Evolutionary conservation across 2,329 filamentous ascomycete genomes (phyloP).

Genomic region (Aurifilum marmelostoma): DNA sequence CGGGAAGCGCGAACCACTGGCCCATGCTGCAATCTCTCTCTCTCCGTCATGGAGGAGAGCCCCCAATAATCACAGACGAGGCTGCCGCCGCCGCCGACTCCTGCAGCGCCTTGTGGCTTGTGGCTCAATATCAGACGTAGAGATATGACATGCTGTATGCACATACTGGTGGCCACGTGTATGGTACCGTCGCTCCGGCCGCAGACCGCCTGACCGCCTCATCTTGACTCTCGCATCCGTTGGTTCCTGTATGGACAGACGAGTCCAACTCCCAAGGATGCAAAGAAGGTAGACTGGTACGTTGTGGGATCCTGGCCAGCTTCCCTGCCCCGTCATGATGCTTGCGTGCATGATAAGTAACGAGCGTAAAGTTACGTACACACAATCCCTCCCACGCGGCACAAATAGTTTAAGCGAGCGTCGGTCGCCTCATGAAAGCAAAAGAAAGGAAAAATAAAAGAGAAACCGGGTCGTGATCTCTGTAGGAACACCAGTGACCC

Average conservation of each 20-base stretch:
- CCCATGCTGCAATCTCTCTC: background rate
- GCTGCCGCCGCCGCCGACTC: no score
- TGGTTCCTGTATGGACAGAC: background rate
- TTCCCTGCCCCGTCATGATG: background rate
- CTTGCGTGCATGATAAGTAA: background rate
- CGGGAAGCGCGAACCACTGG: background rate
- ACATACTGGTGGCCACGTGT: background rate
- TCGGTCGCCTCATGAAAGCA: no score
- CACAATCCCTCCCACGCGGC: background rate
- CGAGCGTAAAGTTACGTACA: background rate
- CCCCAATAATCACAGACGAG: background rate
- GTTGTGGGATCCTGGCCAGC: background rate
- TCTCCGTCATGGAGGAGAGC: background rate
- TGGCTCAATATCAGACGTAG: background rate
- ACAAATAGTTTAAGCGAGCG: background rate
- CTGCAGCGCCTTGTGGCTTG: background rate
- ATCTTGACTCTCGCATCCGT: background rate
- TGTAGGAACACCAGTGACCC: background rate
- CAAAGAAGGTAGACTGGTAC: background rate
- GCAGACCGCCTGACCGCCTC: background rate
- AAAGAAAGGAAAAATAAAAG: background rate
- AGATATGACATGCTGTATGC: background rate
- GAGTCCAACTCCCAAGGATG: background rate
- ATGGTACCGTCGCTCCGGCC: background rate
- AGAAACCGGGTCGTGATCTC: background rate